Evolutionary conservation across 2,329 filamentous ascomycete species (phyloP).

Genomic region (Fusarium ramigenum): DNA sequence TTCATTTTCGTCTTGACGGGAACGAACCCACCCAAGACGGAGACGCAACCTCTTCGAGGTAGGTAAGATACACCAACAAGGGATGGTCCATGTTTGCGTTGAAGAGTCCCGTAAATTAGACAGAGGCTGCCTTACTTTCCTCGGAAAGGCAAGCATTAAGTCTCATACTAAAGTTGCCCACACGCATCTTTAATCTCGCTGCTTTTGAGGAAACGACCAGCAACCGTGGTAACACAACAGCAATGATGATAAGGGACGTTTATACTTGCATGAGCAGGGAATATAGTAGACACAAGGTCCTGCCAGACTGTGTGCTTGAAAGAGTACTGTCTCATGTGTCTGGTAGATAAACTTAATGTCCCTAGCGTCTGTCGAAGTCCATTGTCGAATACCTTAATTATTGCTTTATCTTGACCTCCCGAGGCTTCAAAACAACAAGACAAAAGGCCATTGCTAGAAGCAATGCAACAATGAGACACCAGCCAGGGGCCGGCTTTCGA

Average conservation of each 20-base stretch:
- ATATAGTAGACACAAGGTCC: not conserved
- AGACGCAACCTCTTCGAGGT: slow-evolving; percentile 20
- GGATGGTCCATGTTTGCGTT: not conserved
- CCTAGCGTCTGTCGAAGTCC: not conserved
- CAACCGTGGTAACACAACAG: slow-evolving; percentile 9
- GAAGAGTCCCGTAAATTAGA: slow-evolving; percentile 5
- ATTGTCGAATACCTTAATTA: not conserved
- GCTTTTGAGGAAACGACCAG: slow-evolving; percentile 6
- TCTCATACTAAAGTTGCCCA: not conserved
- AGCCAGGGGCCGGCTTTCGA: slow-evolving; percentile 13
- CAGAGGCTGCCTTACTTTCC: not conserved
- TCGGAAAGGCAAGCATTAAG: slow-evolving; percentile 4
- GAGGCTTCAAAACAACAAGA: not conserved
- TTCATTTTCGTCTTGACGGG: slow-evolving; percentile 5
- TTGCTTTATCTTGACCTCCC: not conserved
- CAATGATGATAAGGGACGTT: slow-evolving; percentile 8
- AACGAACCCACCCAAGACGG: slow-evolving; percentile 22
- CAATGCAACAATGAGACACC: slow-evolving; percentile 17
- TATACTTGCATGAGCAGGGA: not conserved
- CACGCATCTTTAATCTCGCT: slow-evolving; percentile 20
- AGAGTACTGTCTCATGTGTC: not conserved
- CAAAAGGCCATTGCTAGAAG: not conserved
- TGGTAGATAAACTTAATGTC: not conserved
- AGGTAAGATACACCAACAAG: not conserved
- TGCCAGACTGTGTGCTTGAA: not conserved